Evolutionary conservation across 1,284 basidiomycete species (phyloP).

Genomic region (Microbotryum silenes-acaulis): DNA sequence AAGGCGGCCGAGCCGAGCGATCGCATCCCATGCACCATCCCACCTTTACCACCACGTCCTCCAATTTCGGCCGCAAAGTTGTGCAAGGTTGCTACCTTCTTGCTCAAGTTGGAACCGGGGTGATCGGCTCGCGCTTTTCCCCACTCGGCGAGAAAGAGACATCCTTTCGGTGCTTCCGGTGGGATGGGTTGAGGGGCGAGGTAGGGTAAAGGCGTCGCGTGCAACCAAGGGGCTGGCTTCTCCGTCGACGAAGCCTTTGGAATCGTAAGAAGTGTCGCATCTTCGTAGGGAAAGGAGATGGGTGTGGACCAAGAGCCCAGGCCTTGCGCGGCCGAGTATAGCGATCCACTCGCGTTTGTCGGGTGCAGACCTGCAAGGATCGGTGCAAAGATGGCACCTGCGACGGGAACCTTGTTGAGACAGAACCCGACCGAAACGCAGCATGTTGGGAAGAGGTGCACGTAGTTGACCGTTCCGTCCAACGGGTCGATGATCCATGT

Average conservation of each 20-base stretch:
- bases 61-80: conserved; percentile 36
- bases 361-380: conserved; percentile 32
- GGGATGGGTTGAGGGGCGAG: conserved; percentile 33
- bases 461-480: conserved; percentile 36
- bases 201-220: conserved; percentile 34
- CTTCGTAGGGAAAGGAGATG: conserved; percentile 24
- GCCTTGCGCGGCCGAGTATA: conserved; percentile 34
- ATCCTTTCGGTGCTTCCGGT: conserved; percentile 34
- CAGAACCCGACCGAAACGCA: conserved; percentile 34
- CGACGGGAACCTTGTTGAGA: conserved; percentile 34
- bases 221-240: conserved; percentile 19
- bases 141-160: conserved; percentile 37
- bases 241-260: not conserved
- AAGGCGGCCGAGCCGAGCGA: conserved; percentile 36
- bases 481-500: conserved; percentile 38
- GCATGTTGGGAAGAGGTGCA: conserved; percentile 32
- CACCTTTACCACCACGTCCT: conserved; percentile 30
- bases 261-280: conserved; percentile 8
- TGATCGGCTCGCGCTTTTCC: conserved; percentile 35
- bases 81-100: conserved; percentile 34
- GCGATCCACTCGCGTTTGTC: conserved; percentile 30
- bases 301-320: conserved; percentile 34
- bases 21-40: conserved; percentile 37
- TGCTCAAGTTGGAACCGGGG: conserved; percentile 30
- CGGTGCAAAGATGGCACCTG: conserved; percentile 37